Conservation (phyloP, 257 asterid species). For the Sherardia arvensis region DNA sequence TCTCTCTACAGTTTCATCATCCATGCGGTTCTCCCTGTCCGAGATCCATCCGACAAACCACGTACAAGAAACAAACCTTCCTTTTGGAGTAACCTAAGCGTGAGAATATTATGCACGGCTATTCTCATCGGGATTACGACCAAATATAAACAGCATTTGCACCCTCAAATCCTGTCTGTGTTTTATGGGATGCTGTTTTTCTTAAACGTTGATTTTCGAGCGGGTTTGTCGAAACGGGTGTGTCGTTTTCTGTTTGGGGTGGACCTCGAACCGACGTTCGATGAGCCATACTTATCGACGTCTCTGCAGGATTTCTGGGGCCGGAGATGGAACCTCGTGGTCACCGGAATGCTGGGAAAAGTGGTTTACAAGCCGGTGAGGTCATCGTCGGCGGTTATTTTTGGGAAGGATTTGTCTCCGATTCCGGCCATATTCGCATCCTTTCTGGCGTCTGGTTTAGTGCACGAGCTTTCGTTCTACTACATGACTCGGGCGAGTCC, state of each 20-base stretch:
- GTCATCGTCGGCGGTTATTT: conserved; percentile 3
- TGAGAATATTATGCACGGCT: conserved; percentile 19
- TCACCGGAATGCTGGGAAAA: conserved; percentile 29
- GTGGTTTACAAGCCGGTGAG: conserved; percentile 47
- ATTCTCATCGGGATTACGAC: conserved; percentile 11
- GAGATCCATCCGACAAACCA: background rate
- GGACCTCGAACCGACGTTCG: conserved; percentile 45
- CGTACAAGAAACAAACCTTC: background rate
- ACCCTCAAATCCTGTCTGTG: conserved; percentile 11
- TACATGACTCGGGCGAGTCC: no score
- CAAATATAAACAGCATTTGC: conserved; percentile 10
- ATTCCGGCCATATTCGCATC: conserved; percentile 31
- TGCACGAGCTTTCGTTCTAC: conserved; percentile 38
- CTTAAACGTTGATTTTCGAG: background rate
- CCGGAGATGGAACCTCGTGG: conserved; percentile 55
- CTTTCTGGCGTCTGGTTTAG: conserved; percentile 46
- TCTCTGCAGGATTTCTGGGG: conserved; percentile 72
- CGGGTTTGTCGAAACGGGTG: conserved; percentile 22
- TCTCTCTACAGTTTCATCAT: conserved; percentile 37
- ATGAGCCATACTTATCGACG: conserved; percentile 53
- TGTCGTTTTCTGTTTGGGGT: conserved; percentile 19
- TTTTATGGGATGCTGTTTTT: conserved; percentile 30
- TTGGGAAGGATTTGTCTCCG: conserved; percentile 27
- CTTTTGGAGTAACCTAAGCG: conserved; percentile 16
- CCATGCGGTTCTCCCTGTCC: conserved; percentile 44